Base-by-base conservation (phyloP, 1,284 basidiomycete genomes). In the Exobasidium cylindrosporum region DNA sequence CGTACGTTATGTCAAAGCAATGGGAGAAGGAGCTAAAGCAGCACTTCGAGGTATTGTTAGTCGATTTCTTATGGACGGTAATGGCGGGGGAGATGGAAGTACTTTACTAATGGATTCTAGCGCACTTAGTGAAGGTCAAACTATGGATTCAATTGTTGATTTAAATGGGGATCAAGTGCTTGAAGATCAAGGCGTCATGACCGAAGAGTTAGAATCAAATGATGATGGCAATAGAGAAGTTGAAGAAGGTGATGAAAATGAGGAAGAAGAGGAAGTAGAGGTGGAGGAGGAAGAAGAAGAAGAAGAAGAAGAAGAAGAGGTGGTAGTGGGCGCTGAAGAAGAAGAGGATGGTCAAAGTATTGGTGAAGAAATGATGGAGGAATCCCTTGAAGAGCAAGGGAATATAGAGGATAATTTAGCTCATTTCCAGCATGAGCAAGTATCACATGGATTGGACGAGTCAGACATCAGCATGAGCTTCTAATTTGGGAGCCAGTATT, bases 11-110 rank as follows among this genome's bases (percentile, higher is more conserved):
- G 53, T 60, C 35, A 60, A 60, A 54, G 58, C 58, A 13, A 60
- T 60, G 58, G 58, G 31, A 21, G 58, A 60, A 29, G 58, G 58
- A 5, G 58, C 55, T 23, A 26, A 49, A 21, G 58, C 58, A 17
- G 23, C 57, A 10, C 23, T 60, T 7, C 24, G 58, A 21, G 58
- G 58, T 32, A 29, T 29, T 44, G 53, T 29, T n/a, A 31, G 24
- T 44, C 53, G 53, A 24, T 50, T 50, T 50, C 21, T 50, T 4
- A 50, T 28, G 21, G 47, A 28, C 13, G 47, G 26, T 28, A 50
- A 50, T 50, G 26, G 21, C 47, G 47, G 21, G 2, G n/a, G 17
- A 4, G 26, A 28, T 50, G 47, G 21, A 50, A 40, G 35, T 40
- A 24, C 47, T 50, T 50, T 50, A 14, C n/a, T 50, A 13, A 50